phyloP scores from a whole-genome alignment of 2,329 filamentous ascomycete genomes.

The Colletotrichum lindemuthianum region DNA sequence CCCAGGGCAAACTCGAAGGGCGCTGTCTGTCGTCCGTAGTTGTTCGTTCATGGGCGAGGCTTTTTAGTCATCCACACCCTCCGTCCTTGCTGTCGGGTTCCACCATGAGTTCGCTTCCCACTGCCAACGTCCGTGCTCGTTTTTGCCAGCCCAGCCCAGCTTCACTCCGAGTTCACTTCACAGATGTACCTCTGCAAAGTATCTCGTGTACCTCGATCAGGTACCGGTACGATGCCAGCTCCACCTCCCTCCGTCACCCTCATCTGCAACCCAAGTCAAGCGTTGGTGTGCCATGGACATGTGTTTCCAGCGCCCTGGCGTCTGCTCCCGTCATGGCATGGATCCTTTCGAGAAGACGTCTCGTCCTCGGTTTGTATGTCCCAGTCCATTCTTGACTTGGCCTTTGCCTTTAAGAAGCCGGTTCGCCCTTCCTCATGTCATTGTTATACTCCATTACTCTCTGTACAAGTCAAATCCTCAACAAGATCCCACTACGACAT shows the following conservation, averaged over 20 bases:
- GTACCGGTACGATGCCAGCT: slow-evolving; percentile 35
- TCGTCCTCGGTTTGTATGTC: slow-evolving; percentile 22
- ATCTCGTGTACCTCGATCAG: slow-evolving; percentile 24
- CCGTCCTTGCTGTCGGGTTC: too few relatives aligned
- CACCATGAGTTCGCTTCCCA: too few relatives aligned
- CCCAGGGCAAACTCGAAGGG: too few relatives aligned
- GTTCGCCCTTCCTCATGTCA: slow-evolving; percentile 26
- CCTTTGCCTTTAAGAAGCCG: slow-evolving; percentile 31
- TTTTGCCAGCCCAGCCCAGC: neutral
- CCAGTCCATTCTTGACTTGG: slow-evolving; percentile 26
- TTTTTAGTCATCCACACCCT: too few relatives aligned
- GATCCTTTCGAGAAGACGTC: slow-evolving; percentile 13
- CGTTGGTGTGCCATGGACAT: too few relatives aligned
- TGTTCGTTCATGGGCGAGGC: too few relatives aligned
- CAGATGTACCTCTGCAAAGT: slow-evolving; percentile 13
- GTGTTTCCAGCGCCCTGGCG: slow-evolving; percentile 22
- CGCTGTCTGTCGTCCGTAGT: too few relatives aligned
- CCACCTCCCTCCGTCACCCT: slow-evolving; percentile 20
- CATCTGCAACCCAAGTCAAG: too few relatives aligned
- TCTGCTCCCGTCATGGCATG: slow-evolving; percentile 24
- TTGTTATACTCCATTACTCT: slow-evolving; percentile 4
- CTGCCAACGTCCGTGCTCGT: slow-evolving; percentile 3
- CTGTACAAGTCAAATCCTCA: slow-evolving; percentile 12
- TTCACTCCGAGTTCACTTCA: neutral
- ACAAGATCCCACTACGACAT: too few relatives aligned